Percentiles rank a stretch among this genome's conserved stretches.
Evolutionary conservation across 352 stramenopile species (phyloP).

Genomic region (Globisporangium uncinulatum): DNA sequence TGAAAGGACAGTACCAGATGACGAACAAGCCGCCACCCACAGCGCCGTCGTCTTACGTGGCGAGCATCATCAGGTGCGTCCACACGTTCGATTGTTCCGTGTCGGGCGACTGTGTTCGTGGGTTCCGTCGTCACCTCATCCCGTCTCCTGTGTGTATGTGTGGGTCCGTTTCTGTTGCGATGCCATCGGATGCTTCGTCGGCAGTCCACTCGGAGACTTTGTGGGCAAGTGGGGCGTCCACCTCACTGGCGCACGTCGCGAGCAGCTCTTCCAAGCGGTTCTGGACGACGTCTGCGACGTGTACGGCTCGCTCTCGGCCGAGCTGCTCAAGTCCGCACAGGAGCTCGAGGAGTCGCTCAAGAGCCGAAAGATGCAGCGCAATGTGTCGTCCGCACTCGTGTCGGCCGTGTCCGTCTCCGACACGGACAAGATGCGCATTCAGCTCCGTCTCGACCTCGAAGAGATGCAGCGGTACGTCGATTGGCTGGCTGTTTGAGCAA

Average conservation of each 20-base stretch:
- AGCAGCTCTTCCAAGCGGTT: constrained; percentile 48
- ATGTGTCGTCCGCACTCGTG: constrained; percentile 19
- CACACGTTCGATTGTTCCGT: neutral
- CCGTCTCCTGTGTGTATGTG: too few relatives aligned
- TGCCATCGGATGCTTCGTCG: neutral
- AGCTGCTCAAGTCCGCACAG: constrained; percentile 68
- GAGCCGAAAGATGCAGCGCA: constrained; percentile 77
- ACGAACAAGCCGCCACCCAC: constrained; percentile 82
- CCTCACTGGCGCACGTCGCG: constrained; percentile 31
- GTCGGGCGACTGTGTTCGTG: neutral
- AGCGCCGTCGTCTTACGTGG: constrained; percentile 60
- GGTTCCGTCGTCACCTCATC: too few relatives aligned
- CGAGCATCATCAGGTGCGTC: constrained; percentile 47
- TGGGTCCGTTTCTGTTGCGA: too few relatives aligned
- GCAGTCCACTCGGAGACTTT: constrained; percentile 57
- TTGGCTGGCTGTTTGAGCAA: neutral
- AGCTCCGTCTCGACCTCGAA: constrained; percentile 71
- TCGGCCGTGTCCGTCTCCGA: constrained; percentile 44
- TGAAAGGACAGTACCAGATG: constrained; percentile 89
- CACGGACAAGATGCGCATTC: constrained; percentile 83
- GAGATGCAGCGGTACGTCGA: constrained; percentile 56
- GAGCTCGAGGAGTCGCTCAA: constrained; percentile 87
- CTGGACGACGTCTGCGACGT: constrained; percentile 49
- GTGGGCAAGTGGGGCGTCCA: constrained; percentile 65
- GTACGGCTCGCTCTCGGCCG: constrained; percentile 60